phyloP scores from a whole-genome alignment of 2,329 filamentous ascomycete species.

The Aschersonia sp. region DNA sequence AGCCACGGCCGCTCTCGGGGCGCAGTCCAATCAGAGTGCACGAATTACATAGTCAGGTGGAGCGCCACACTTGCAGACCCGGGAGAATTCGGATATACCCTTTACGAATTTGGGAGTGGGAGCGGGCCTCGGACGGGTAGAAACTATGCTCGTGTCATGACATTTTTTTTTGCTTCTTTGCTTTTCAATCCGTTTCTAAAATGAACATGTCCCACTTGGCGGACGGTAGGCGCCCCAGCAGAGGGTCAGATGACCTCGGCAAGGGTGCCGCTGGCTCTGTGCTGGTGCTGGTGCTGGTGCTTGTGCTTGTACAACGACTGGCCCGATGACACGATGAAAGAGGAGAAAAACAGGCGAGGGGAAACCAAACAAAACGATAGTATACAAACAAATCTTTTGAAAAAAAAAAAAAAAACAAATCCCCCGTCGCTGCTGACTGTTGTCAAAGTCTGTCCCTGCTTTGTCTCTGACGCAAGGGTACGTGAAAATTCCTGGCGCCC shows the following conservation, averaged over 20 bases:
- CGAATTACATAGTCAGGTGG: conserved; percentile 17
- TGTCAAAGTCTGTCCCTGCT: too few relatives aligned
- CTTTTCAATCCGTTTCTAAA: neutral
- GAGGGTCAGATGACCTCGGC: neutral
- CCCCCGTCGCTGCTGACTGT: too few relatives aligned
- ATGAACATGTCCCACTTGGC: neutral
- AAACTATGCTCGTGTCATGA: neutral
- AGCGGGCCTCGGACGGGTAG: neutral
- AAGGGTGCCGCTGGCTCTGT: neutral
- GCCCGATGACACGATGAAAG: too few relatives aligned
- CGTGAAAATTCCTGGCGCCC: too few relatives aligned
- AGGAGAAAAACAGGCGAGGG: too few relatives aligned
- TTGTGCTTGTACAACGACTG: too few relatives aligned
- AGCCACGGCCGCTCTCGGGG: conserved; percentile 17
- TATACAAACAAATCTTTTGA: neutral
- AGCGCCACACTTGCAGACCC: conserved; percentile 9
- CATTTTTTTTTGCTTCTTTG: neutral
- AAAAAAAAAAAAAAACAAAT: too few relatives aligned
- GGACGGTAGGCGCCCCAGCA: neutral
- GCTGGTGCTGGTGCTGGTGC: too few relatives aligned
- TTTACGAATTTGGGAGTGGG: neutral
- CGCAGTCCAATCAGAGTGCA: conserved; percentile 20
- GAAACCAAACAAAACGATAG: too few relatives aligned
- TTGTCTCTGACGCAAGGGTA: too few relatives aligned
- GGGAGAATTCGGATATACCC: conserved; percentile 19